Evolutionary conservation across 169 alveolate species (phyloP), one percentile per base, ranked within the genome.

Genomic region (Cryptosporidium sp.): DNA sequence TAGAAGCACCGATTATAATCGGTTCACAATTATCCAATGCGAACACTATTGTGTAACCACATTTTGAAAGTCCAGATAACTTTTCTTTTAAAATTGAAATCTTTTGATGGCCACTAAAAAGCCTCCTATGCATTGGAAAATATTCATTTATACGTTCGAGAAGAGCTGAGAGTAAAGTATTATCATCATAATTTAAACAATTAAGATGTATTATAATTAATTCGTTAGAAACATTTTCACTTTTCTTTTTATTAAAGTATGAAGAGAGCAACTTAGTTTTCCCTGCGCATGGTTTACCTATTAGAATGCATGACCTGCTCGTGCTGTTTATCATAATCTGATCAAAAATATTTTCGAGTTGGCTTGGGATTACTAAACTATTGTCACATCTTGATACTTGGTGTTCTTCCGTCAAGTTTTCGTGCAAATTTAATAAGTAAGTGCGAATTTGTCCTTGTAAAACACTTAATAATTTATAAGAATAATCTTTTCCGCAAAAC

Each of bases 121-220:
- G 73, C 31, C 52, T 80, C 29, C 75, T 80, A 60, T 80, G 89
- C 60, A 51, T 80, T 12, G 89, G 89, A 39, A 80, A 80, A 18
- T 61, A n/a, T 62, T 80, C 89, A 62, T 80, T 67, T 29, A 80
- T 60, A 12, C 89, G 56, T 29, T 80, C 80, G 4, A 80, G 56
- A 23, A 80, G 42, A 37, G 44, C 35, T 9, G 73, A 45, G 12
- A 80, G 39, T 39, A 80, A 44, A 16, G 75, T 62, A n/a, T 62
- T 80, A 80, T 80, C 89, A 60, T 80, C 89, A 65, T 61, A 80
- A 60, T 80, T 60, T 48, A 80, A 6, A 65, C 89, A 80, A 42
- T 80, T 80, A 16, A 80, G 21, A 62, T 65, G 89, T 44, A 80
- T 48, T 35, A 80, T 12, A 31, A 80, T 80, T 23, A 67, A 12